A percentile compares a stretch with the other conserved stretches of the same genome.
Evolutionary conservation across 192 early-diverging fungal genomes (phyloP).

Genomic region (Coemansia sp.): DNA sequence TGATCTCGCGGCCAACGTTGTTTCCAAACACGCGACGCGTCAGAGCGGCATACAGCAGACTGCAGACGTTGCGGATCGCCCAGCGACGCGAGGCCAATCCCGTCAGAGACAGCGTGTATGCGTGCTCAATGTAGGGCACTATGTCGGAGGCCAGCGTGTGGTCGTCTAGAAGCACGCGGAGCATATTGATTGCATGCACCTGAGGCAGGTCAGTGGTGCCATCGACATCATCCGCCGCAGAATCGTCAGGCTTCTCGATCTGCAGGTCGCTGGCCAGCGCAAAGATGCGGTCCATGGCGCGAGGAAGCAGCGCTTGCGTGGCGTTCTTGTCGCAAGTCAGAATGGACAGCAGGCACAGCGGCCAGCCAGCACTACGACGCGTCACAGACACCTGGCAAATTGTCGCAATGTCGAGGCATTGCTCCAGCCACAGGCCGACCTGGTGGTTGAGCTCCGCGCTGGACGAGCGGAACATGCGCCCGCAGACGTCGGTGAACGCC

Average conservation of each 20-base stretch:
- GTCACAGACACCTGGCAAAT: conserved; percentile 82
- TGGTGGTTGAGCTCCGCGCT: conserved; percentile 51
- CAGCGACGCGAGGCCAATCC: conserved; percentile 78
- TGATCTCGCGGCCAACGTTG: conserved; percentile 72
- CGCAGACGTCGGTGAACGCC: conserved; percentile 69
- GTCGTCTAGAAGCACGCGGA: conserved; percentile 80
- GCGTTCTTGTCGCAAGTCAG: conserved; percentile 65
- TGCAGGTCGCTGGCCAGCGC: conserved; percentile 48
- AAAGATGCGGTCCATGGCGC: conserved; percentile 68
- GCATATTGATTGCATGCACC: conserved; percentile 90
- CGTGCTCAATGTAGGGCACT: conserved; percentile 71
- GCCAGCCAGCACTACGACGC: conserved; percentile 85
- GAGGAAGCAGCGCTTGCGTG: conserved; percentile 57
- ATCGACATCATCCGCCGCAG: conserved; percentile 29
- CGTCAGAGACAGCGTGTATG: conserved; percentile 71
- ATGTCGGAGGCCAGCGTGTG: conserved; percentile 70
- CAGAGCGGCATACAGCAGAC: conserved; percentile 87
- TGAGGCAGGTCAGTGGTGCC: conserved; percentile 80
- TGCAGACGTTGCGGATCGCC: conserved; percentile 92
- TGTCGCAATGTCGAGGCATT: conserved; percentile 69
- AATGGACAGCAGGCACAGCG: conserved; percentile 81
- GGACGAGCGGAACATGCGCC: conserved; percentile 59
- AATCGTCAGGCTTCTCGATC: not conserved
- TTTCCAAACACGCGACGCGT: conserved; percentile 81
- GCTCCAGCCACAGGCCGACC: conserved; percentile 73